These are phyloP conservation scores for Penicillium sclerotigenum DNA, from an alignment of 2,329 filamentous ascomycete genomes.

Conservation along the genomic window DNA sequence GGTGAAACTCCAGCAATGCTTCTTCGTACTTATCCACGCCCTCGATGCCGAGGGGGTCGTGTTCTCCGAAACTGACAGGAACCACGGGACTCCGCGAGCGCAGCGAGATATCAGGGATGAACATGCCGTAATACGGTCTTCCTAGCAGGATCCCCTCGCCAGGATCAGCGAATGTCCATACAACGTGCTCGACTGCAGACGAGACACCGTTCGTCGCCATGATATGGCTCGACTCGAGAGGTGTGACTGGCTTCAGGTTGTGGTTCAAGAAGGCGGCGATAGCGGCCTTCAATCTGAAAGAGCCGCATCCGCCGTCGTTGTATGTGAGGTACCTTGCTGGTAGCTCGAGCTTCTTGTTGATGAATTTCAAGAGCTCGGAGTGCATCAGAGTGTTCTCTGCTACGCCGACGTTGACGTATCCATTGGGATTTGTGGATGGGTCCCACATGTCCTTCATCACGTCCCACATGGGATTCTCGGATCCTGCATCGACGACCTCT, in stretches of 20 bases:
- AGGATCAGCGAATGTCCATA: constrained; percentile 32
- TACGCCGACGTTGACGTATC: constrained; percentile 51
- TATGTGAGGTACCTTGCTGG: constrained; percentile 36
- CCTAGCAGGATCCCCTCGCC: constrained; percentile 39
- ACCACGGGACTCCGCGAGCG: constrained; percentile 46
- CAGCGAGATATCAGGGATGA: constrained; percentile 46
- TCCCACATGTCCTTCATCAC: constrained; percentile 48
- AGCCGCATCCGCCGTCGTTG: constrained; percentile 36
- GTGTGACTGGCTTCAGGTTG: constrained; percentile 28
- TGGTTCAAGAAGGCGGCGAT: constrained; percentile 35
- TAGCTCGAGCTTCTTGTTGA: constrained; percentile 39
- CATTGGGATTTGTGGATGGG: constrained; percentile 34
- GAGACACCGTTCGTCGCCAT: constrained; percentile 38
- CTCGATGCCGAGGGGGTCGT: constrained; percentile 44
- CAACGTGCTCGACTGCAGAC: constrained; percentile 35
- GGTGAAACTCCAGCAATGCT: constrained; percentile 37
- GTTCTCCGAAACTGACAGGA: constrained; percentile 44
- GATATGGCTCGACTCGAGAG: constrained; percentile 29
- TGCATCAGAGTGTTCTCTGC: constrained; percentile 57
- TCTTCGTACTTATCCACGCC: constrained; percentile 48
- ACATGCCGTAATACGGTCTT: constrained; percentile 47
- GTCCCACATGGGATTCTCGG: constrained; percentile 40
- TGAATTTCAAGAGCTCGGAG: constrained; percentile 42
- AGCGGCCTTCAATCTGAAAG: constrained; percentile 22
- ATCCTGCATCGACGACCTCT: constrained; percentile 6